Evolutionary conservation across 495 filamentous ascomycete species (phyloP).

Genomic region (Penicillium ochrochloron): DNA sequence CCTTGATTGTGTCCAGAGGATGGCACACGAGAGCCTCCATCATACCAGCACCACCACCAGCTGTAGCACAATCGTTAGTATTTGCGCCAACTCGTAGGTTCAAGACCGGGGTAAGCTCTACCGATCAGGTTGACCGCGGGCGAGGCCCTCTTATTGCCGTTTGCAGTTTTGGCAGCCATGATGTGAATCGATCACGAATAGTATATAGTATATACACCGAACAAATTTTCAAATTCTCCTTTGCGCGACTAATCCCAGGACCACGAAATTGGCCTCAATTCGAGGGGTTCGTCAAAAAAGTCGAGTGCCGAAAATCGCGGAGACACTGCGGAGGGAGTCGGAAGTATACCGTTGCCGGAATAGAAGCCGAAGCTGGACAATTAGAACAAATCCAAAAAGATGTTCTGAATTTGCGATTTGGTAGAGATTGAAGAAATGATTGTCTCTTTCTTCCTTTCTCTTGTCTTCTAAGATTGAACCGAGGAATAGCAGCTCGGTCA

Average conservation of each 20-base stretch:
- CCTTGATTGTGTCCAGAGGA: conserved; percentile 98
- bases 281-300: not conserved
- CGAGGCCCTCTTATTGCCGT: conserved; percentile 74
- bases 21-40: conserved; percentile 99
- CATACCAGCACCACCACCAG: conserved; percentile 97
- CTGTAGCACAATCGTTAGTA: conserved; percentile 53
- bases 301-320: conserved; percentile 10
- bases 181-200: conserved; percentile 10
- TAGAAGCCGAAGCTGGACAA: conserved; percentile 15
- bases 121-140: conserved; percentile 94
- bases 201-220: not conserved
- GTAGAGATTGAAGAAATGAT: not conserved
- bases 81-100: not conserved
- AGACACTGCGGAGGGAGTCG: conserved; percentile 30
- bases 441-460: not conserved
- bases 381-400: conserved; percentile 9
- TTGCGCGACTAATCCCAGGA: conserved; percentile 6
- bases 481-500: conserved; percentile 25
- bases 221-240: not conserved
- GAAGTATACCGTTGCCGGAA: conserved; percentile 35
- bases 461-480: conserved; percentile 9
- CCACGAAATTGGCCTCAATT: conserved; percentile 10
- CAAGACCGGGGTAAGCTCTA: conserved; percentile 39
- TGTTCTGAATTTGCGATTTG: not conserved
- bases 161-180: conserved; percentile 68